A percentile compares a stretch with the other conserved stretches of the same genome.
Evolutionary conservation across 176 grass and related monocot species (phyloP).

Genomic region (Phragmites australis): DNA sequence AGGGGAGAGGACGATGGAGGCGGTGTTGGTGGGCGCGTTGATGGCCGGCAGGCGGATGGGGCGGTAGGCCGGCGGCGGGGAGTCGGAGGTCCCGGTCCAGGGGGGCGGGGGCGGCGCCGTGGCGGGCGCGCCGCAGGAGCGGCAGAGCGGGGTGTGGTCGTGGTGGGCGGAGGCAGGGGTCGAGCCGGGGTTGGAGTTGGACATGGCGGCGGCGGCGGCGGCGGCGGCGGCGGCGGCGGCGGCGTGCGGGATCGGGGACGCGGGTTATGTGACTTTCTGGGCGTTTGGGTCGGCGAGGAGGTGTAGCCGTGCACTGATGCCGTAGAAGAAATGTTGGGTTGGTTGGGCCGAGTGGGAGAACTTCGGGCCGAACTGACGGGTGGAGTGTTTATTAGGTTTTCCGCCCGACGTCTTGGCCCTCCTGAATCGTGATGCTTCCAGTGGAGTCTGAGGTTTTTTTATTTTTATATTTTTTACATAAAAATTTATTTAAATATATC

Average conservation of each 20-base stretch:
- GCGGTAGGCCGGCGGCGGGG: constrained; percentile 91
- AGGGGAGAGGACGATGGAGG: constrained; percentile 70
- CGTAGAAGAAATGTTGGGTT: too few relatives aligned
- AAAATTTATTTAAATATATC: too few relatives aligned
- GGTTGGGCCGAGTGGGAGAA: not conserved
- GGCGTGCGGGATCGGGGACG: constrained; percentile 28
- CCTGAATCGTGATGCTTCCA: too few relatives aligned
- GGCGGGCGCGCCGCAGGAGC: constrained; percentile 52
- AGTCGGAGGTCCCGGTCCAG: constrained; percentile 57
- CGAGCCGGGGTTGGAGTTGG: constrained; percentile 53
- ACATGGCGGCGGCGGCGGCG: constrained; percentile 46
- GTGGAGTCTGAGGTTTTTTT: too few relatives aligned
- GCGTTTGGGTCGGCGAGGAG: constrained; percentile 21
- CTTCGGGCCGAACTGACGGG: not conserved
- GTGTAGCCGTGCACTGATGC: not conserved
- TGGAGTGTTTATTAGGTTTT: not conserved
- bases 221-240: not conserved
- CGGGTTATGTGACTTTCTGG: not conserved
- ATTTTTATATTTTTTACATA: too few relatives aligned
- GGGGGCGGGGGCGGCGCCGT: constrained; percentile 39
- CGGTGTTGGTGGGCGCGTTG: constrained; percentile 81
- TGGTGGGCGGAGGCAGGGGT: constrained; percentile 25
- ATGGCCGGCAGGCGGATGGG: constrained; percentile 82
- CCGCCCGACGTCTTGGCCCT: not conserved
- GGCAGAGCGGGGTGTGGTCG: constrained; percentile 40